These are phyloP conservation scores for Magnaporthales sp. DNA, from an alignment of 2,329 filamentous ascomycete species.

Conservation along the genomic window DNA sequence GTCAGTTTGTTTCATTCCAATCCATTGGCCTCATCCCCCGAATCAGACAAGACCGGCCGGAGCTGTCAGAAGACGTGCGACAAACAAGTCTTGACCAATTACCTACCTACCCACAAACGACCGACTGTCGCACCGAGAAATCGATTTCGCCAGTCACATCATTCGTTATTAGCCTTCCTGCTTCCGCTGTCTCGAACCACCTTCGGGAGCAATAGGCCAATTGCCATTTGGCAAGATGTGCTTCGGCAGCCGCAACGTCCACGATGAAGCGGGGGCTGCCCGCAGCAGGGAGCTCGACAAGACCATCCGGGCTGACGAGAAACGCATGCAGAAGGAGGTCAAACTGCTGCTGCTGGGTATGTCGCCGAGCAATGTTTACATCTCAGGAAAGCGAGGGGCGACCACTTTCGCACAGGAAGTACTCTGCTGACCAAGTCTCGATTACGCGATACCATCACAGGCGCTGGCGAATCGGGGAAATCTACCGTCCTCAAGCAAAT, in stretches of 20 bases:
- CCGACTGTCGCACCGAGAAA: not conserved
- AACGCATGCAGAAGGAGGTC: slow-evolving; percentile 75
- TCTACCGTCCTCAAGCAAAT: slow-evolving; percentile 98
- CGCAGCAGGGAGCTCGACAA: slow-evolving; percentile 77
- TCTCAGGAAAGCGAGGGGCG: not conserved
- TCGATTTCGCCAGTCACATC: not conserved
- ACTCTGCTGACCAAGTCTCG: not conserved
- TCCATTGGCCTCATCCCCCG: not conserved
- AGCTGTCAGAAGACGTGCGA: not conserved
- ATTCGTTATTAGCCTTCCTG: not conserved
- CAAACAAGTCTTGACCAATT: not conserved
- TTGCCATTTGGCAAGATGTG: slow-evolving; percentile 42
- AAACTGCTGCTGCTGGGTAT: slow-evolving; percentile 89
- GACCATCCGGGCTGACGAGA: slow-evolving; percentile 78
- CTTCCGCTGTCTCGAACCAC: not conserved
- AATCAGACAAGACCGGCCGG: not conserved
- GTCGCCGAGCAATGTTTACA: not conserved
- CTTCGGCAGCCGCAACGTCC: slow-evolving; percentile 48
- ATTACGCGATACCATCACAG: slow-evolving; percentile 37
- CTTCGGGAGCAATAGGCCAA: not conserved
- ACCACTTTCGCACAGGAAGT: not conserved
- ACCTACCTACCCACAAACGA: not conserved
- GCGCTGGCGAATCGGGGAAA: slow-evolving; percentile 91
- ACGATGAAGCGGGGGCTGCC: slow-evolving; percentile 37
- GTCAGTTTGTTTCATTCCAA: not conserved